Conservation (phyloP, 1,284 basidiomycete genomes). For the Puccinia coronata region DNA sequence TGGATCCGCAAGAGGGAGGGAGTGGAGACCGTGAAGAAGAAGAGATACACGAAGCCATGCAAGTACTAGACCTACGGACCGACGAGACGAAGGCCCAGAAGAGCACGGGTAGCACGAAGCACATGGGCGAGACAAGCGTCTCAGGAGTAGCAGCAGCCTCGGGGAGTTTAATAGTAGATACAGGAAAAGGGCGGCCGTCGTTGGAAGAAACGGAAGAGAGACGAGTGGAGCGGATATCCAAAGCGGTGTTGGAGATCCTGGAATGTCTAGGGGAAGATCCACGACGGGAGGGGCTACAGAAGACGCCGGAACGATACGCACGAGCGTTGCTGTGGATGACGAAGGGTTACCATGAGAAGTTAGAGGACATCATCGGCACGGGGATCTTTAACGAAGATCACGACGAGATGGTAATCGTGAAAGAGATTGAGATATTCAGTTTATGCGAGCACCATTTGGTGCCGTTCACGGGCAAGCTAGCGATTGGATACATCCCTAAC, state of each 20-base stretch:
- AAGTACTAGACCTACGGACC: too few species aligned
- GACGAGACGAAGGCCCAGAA: too few species aligned
- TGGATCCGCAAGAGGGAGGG: too few species aligned
- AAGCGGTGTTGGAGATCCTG: slow-evolving; percentile 85
- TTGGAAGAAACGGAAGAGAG: slow-evolving; percentile 63
- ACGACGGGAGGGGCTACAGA: slow-evolving; percentile 81
- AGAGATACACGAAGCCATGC: too few species aligned
- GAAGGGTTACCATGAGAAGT: slow-evolving; percentile 91
- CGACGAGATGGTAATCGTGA: slow-evolving; percentile 98
- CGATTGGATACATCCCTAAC: slow-evolving; percentile 92
- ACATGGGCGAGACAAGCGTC: too few species aligned
- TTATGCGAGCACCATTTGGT: slow-evolving; percentile 99
- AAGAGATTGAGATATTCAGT: slow-evolving; percentile 95
- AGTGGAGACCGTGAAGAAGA: too few species aligned
- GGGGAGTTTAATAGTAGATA: too few species aligned
- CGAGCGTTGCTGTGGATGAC: slow-evolving; percentile 99
- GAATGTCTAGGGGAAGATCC: slow-evolving; percentile 99
- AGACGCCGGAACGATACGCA: slow-evolving; percentile 93
- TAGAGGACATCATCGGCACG: slow-evolving; percentile 96
- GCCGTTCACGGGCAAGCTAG: slow-evolving; percentile 95
- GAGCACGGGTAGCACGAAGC: too few species aligned
- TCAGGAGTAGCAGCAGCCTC: too few species aligned
- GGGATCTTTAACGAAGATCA: slow-evolving; percentile 99
- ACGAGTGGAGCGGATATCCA: slow-evolving; percentile 75
- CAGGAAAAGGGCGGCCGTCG: too few species aligned